phyloP scores from a whole-genome alignment of 805 yeast genomes.

The Saturnispora galanensis region DNA sequence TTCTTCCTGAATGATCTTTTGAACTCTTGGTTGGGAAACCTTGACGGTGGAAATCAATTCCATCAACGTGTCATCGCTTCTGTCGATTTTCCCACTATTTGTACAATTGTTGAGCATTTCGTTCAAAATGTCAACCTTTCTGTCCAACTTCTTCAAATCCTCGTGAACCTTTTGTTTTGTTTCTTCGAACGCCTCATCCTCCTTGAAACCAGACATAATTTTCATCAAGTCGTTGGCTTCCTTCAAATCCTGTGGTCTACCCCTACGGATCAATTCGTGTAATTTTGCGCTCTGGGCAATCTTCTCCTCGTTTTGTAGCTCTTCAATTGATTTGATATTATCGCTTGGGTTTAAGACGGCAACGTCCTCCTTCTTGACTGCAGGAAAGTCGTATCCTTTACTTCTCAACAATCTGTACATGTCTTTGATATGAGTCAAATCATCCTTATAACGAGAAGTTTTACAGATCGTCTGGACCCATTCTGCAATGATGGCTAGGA shows the following conservation, averaged over 20 bases:
- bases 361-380: slow-evolving; percentile 78
- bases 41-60: slow-evolving; percentile 75
- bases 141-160: slow-evolving; percentile 72
- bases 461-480: slow-evolving; percentile 95
- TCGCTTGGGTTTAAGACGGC: slow-evolving; percentile 90
- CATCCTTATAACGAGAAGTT: slow-evolving; percentile 83
- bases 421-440: slow-evolving; percentile 83
- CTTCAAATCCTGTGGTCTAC: slow-evolving; percentile 87
- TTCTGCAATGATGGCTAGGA: slow-evolving; percentile 87
- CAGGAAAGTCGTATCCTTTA: slow-evolving; percentile 93
- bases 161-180: slow-evolving; percentile 72
- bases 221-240: slow-evolving; percentile 97
- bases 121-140: slow-evolving; percentile 77
- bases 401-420: slow-evolving; percentile 86
- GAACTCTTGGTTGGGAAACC: slow-evolving; percentile 78
- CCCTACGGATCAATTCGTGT: slow-evolving; percentile 91
- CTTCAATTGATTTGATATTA: slow-evolving; percentile 77
- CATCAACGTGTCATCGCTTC: slow-evolving; percentile 57
- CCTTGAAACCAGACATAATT: slow-evolving; percentile 95
- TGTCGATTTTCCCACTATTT: slow-evolving; percentile 31
- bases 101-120: slow-evolving; percentile 66
- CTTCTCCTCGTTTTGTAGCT: slow-evolving; percentile 85
- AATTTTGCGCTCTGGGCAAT: slow-evolving; percentile 89
- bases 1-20: slow-evolving; percentile 76
- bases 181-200: slow-evolving; percentile 59